A percentile compares a stretch with the other conserved stretches of the same genome.
These are phyloP conservation scores for Suillus paluster DNA, from an alignment of 768 basidiomycete species.

Conservation along the genomic window DNA sequence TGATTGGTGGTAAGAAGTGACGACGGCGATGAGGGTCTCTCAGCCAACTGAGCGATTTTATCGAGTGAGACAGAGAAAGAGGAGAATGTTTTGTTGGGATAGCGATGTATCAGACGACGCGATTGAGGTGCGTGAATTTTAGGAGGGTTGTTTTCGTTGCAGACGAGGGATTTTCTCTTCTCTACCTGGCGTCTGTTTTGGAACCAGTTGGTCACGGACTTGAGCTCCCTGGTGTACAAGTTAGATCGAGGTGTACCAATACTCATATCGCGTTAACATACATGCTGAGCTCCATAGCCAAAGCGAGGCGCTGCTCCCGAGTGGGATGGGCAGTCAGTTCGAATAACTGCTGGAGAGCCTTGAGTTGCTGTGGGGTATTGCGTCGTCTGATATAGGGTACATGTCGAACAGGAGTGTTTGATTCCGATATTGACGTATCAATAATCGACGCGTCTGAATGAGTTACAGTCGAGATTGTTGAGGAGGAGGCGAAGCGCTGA, in stretches of 20 bases:
- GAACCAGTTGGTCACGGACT: constrained; percentile 80
- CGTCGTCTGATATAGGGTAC: constrained; percentile 36
- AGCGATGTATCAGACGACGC: constrained; percentile 13
- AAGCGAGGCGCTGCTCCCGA: constrained; percentile 43
- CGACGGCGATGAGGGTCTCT: constrained; percentile 28
- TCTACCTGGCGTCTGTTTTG: constrained; percentile 75
- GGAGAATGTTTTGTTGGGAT: constrained; percentile 11
- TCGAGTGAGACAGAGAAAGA: constrained; percentile 34
- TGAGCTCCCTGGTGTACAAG: constrained; percentile 54
- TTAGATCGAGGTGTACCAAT: constrained; percentile 9
- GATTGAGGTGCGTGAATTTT: constrained; percentile 6
- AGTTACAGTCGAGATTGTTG: constrained; percentile 7
- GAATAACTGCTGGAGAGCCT: constrained; percentile 40
- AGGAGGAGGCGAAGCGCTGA: constrained; percentile 9
- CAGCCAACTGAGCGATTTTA: constrained; percentile 32
- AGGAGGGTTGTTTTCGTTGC: constrained; percentile 28
- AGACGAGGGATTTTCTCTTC: constrained; percentile 24
- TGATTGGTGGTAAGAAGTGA: constrained; percentile 13
- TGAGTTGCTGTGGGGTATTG: constrained; percentile 38
- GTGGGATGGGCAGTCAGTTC: constrained; percentile 43
- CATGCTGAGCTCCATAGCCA: constrained; percentile 46
- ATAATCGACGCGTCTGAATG: constrained; percentile 2
- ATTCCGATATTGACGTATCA: neutral
- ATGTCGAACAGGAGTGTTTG: constrained; percentile 5
- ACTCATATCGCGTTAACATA: constrained; percentile 18